Percentiles rank a stretch among this genome's conserved stretches.
These are phyloP conservation scores for Cinnamomum micranthum DNA, from an alignment of 164 flowering plant genomes.

Conservation along the genomic window DNA sequence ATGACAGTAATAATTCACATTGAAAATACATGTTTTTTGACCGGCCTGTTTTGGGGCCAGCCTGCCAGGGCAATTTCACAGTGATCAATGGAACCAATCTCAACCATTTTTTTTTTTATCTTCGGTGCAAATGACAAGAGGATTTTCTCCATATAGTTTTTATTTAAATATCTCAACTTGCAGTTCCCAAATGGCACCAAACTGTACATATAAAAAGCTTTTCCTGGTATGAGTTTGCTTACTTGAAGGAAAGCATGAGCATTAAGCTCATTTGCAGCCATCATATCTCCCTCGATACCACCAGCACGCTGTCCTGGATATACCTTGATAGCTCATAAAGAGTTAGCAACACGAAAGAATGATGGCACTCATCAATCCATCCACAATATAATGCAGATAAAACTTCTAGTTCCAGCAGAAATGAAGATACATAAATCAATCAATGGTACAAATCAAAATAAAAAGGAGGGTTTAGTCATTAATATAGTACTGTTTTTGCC, in stretches of 20 bases:
- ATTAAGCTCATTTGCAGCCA: slow-evolving; percentile 93
- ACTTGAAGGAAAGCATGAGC: slow-evolving; percentile 86
- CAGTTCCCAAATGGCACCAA: background rate
- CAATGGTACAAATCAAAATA: background rate
- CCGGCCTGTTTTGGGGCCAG: background rate
- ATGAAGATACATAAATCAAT: background rate
- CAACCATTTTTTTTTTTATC: background rate
- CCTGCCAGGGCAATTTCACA: background rate
- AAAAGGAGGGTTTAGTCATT: background rate
- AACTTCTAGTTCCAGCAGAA: background rate
- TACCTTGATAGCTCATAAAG: slow-evolving; percentile 41
- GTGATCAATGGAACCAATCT: background rate
- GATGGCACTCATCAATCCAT: background rate
- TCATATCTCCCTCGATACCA: slow-evolving; percentile 89
- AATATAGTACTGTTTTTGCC: too few species aligned
- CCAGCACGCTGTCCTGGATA: slow-evolving; percentile 86
- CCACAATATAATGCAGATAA: background rate
- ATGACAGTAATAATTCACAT: too few species aligned
- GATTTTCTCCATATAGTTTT: background rate
- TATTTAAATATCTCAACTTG: background rate
- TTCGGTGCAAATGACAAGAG: background rate
- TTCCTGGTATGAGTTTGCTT: slow-evolving; percentile 8
- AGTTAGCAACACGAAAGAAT: background rate
- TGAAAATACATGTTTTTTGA: too few species aligned
- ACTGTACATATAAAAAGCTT: background rate